phyloP scores from a whole-genome alignment of 352 stramenopile genomes.

The Pythium folliculosum region DNA sequence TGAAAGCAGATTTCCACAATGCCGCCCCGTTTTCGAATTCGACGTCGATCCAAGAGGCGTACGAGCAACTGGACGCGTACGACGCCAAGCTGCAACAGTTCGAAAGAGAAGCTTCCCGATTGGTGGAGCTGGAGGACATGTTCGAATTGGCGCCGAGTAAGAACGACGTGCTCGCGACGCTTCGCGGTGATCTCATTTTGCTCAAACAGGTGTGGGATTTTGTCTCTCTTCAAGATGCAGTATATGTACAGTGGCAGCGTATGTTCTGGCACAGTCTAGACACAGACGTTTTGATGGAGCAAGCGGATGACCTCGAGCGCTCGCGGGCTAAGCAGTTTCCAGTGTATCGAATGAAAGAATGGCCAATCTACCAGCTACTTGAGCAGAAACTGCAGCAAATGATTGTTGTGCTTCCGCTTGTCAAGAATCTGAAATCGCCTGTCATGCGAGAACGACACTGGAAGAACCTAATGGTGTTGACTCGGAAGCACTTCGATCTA shows the following conservation, averaged over 20 bases:
- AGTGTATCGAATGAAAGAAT: constrained; percentile 62
- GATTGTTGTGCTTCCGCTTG: constrained; percentile 88
- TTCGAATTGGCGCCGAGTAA: constrained; percentile 91
- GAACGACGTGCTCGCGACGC: constrained; percentile 75
- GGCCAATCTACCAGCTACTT: constrained; percentile 92
- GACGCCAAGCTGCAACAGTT: constrained; percentile 73
- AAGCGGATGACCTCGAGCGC: constrained; percentile 85
- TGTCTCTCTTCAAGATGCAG: constrained; percentile 81
- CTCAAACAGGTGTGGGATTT: constrained; percentile 95
- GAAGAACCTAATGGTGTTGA: constrained; percentile 86
- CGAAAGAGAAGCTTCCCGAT: constrained; percentile 77
- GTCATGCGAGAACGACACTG: constrained; percentile 90
- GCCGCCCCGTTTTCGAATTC: constrained; percentile 51
- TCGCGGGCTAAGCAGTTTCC: constrained; percentile 49
- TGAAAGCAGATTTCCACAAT: constrained; percentile 68
- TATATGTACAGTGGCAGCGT: constrained; percentile 83
- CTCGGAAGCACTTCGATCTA: constrained; percentile 87
- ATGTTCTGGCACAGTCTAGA: constrained; percentile 89
- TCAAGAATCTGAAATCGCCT: constrained; percentile 87
- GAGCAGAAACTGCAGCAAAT: constrained; percentile 92
- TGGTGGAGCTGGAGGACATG: constrained; percentile 94
- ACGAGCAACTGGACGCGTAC: constrained; percentile 87
- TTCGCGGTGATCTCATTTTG: constrained; percentile 86
- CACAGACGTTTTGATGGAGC: constrained; percentile 85
- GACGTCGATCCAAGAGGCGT: constrained; percentile 65